Conservation (phyloP, 345 rosid species). For the Hibiscus tridactylites region DNA sequence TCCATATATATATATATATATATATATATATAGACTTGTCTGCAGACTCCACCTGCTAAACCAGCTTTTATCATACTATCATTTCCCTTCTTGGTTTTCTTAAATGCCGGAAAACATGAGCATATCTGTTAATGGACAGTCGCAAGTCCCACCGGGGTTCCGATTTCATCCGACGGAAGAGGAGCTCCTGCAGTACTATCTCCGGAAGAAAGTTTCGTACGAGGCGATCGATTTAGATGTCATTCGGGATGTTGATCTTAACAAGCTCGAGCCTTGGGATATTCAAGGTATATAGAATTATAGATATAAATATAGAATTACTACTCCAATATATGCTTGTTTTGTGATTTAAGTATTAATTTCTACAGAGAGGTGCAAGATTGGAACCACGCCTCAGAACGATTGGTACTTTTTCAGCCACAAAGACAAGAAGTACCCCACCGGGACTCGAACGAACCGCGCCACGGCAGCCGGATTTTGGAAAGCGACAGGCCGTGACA, state of each 20-base stretch:
- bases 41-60: conserved; percentile 12
- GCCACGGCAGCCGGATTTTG: conserved; percentile 76
- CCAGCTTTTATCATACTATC: conserved; percentile 5
- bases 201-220: conserved; percentile 54
- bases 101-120: conserved; percentile 58
- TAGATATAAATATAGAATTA: too few relatives aligned
- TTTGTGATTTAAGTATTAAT: not conserved
- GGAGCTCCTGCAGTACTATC: conserved; percentile 66
- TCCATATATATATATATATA: not conserved
- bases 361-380: conserved; percentile 55
- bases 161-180: conserved; percentile 87
- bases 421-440: conserved; percentile 77
- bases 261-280: conserved; percentile 90
- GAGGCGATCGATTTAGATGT: conserved; percentile 71
- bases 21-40: conserved; percentile 14
- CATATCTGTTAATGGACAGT: conserved; percentile 71
- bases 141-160: conserved; percentile 81
- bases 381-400: conserved; percentile 73
- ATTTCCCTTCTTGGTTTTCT: conserved; percentile 14
- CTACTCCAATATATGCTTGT: not conserved
- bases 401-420: conserved; percentile 87
- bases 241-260: conserved; percentile 73
- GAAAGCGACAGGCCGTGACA: conserved; percentile 87
- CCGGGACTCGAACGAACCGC: conserved; percentile 73
- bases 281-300: conserved; percentile 41